A percentile compares a stretch with the other conserved stretches of the same genome.
These are phyloP conservation scores for Aschersonia sp. DNA, from an alignment of 2,329 filamentous ascomycete genomes.

Conservation along the genomic window DNA sequence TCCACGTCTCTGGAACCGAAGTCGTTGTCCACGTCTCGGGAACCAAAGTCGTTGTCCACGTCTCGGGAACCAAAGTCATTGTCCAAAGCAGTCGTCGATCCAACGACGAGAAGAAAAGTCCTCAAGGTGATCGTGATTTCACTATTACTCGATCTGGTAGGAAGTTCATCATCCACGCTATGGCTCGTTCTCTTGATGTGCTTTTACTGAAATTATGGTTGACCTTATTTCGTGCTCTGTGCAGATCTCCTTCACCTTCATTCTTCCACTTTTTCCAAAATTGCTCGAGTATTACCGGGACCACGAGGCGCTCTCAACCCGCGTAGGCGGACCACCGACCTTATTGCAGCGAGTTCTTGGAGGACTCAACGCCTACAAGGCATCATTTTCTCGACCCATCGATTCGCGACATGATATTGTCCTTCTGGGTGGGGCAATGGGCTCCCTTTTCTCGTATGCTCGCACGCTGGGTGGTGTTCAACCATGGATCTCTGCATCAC, in stretches of 20 bases:
- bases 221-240: background rate
- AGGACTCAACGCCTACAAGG: constrained; percentile 89
- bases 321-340: constrained; percentile 37
- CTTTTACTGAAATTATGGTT: background rate
- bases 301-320: constrained; percentile 47
- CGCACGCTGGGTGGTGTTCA: background rate
- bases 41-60: no score
- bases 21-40: constrained; percentile 10
- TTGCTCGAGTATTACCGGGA: constrained; percentile 93
- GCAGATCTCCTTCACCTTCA: constrained; percentile 96
- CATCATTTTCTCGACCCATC: constrained; percentile 80
- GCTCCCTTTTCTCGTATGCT: constrained; percentile 67
- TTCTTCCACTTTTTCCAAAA: constrained; percentile 88
- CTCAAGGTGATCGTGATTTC: constrained; percentile 81
- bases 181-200: background rate
- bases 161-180: background rate
- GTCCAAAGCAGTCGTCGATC: constrained; percentile 30
- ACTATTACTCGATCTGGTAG: constrained; percentile 75
- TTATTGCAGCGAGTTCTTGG: constrained; percentile 66
- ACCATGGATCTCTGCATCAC: background rate
- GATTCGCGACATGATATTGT: constrained; percentile 96
- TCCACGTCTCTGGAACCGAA: background rate
- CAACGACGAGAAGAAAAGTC: constrained; percentile 59
- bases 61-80: background rate
- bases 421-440: constrained; percentile 80